Evolutionary conservation across 345 rosid species (phyloP), one percentile per base, ranked within the genome.

Genomic region (Microthlaspi erraticum): DNA sequence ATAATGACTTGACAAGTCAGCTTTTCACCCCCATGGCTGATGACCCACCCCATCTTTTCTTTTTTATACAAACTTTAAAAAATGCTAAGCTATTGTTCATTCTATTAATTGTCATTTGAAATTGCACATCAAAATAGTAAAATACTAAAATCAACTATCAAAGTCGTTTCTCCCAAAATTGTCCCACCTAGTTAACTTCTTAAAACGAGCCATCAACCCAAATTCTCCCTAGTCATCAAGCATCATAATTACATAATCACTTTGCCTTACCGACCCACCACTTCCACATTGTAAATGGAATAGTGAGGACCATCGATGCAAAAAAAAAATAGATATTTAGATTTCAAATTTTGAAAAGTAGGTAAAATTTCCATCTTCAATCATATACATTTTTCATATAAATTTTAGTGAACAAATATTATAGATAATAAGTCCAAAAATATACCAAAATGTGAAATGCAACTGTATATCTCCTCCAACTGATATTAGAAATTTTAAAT

Each of bases 231-330:
- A 49, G 56, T 66, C 46, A 58, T 65, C 58, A 65, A 31, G 39
- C 59, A 65, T 66, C 54, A 73, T 66, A 10, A 66, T 73, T 32
- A 65, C 60, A 73, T 33, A 39, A 39, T 73, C 66, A 65, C 66
- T 73, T 57, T 66, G 52, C 60, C 48, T 46, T 49, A 48, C 18
- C 54, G 54, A 23, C 26, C 57, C 71, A 73, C 77, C 72, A 66
- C 46, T 65, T 65, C 38, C 53, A 73, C 55, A 32, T 13, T 64
- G 50, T 70, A 48, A 46, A 57, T 73, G 66, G 51, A 59, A 65
- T 39, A 48, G 66, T 57, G 72, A 73, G 71, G 44, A 64, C 77
- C 71, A 72, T 72, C 14, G 10, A 26, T 56, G 10, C 51, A 54
- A 71, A 33, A 53, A 71, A 33, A 53, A 63, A 11, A 43, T 32